A percentile compares a stretch with the other conserved stretches of the same genome.
These are phyloP conservation scores for Sarocladium strictum DNA, from an alignment of 2,329 filamentous ascomycete genomes.

Conservation along the genomic window DNA sequence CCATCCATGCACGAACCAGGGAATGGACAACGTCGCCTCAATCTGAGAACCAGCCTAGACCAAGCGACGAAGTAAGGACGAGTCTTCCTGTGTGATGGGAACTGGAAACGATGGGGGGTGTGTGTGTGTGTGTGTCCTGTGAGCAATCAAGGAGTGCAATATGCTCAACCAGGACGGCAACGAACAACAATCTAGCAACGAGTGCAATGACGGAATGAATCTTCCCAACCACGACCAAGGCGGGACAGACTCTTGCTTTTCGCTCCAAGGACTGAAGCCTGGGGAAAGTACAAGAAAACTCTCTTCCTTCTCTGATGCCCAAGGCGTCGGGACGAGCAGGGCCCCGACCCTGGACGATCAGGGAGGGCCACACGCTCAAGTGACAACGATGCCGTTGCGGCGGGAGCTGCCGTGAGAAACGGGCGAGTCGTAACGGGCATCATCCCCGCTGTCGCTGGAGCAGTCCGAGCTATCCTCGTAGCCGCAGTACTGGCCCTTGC, in stretches of 20 bases:
- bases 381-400: constrained; percentile 59
- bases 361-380: constrained; percentile 20
- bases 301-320: background rate
- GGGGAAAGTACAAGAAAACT: background rate
- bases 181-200: constrained; percentile 7
- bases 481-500: constrained; percentile 81
- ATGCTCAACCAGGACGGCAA: background rate
- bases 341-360: constrained; percentile 8
- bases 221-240: background rate
- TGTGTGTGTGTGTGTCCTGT: constrained; percentile 2
- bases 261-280: background rate
- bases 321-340: constrained; percentile 15
- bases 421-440: constrained; percentile 27
- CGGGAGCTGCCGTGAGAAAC: constrained; percentile 45
- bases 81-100: background rate
- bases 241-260: background rate
- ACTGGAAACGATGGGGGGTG: constrained; percentile 1
- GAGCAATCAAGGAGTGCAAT: constrained; percentile 5
- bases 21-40: background rate
- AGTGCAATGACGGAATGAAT: background rate
- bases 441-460: constrained; percentile 60
- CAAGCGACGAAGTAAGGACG: background rate
- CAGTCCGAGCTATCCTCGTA: constrained; percentile 66
- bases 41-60: background rate
- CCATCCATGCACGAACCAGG: background rate